Evolutionary conservation across 805 yeast species (phyloP).

Genomic region (Candida takata): DNA sequence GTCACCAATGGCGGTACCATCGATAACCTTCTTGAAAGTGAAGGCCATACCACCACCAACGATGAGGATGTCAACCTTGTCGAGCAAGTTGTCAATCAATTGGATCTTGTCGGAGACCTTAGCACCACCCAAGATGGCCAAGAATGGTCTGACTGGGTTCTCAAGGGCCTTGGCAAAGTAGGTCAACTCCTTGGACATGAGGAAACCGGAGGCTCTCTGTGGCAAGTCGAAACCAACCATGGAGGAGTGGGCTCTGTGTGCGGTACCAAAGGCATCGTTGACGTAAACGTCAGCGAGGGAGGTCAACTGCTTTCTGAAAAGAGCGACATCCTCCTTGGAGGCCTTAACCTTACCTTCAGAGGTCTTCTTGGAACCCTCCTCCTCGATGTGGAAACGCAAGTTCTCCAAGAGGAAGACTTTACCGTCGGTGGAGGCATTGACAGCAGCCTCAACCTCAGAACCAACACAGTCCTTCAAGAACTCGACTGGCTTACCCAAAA

Average conservation of each 20-base stretch:
- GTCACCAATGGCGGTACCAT: slow-evolving; percentile 81
- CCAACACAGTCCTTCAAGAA: slow-evolving; percentile 94
- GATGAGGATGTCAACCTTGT: slow-evolving; percentile 91
- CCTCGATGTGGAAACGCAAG: slow-evolving; percentile 97
- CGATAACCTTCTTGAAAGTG: slow-evolving; percentile 93
- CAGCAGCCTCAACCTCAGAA: slow-evolving; percentile 74
- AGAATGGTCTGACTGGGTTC: slow-evolving; percentile 96
- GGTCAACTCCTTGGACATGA: slow-evolving; percentile 93
- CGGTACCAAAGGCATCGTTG: slow-evolving; percentile 98
- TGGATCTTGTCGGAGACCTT: slow-evolving; percentile 98
- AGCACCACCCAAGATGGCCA: slow-evolving; percentile 99
- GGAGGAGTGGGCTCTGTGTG: slow-evolving; percentile 99
- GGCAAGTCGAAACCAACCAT: slow-evolving; percentile 97
- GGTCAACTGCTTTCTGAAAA: slow-evolving; percentile 86
- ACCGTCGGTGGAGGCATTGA: slow-evolving; percentile 68
- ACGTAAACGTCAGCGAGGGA: slow-evolving; percentile 94
- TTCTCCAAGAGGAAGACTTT: slow-evolving; percentile 88
- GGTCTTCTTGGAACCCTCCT: slow-evolving; percentile 89
- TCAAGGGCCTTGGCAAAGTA: slow-evolving; percentile 98
- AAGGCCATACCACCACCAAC: slow-evolving; percentile 99
- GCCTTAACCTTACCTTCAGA: slow-evolving; percentile 95
- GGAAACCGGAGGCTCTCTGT: slow-evolving; percentile 97
- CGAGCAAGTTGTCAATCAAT: slow-evolving; percentile 92
- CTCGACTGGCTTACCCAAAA: slow-evolving; percentile 66
- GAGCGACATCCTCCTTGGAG: slow-evolving; percentile 70